Percentiles rank a stretch among this genome's conserved stretches.
Evolutionary conservation across 2,329 filamentous ascomycete genomes (phyloP).

Genomic region (Aspergillus bombycis): DNA sequence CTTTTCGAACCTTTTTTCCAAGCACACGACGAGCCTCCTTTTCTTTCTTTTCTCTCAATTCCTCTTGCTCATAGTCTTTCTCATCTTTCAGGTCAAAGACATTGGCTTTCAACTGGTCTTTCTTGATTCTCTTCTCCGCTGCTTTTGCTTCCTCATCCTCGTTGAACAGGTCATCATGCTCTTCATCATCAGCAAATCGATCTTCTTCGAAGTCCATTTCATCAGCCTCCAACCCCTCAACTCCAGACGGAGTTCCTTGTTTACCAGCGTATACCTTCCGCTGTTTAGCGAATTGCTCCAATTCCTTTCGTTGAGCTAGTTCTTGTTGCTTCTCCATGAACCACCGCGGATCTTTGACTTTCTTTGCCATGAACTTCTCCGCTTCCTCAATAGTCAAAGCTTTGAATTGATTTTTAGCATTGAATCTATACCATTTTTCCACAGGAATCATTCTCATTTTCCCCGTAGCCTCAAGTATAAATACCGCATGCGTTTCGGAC

Average conservation of each 20-base stretch:
- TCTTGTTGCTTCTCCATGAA: conserved; percentile 67
- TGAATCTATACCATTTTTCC: conserved; percentile 87
- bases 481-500: conserved; percentile 77
- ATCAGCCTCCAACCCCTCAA: conserved; percentile 61
- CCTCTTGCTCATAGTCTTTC: conserved; percentile 69
- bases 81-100: conserved; percentile 79
- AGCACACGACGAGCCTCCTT: conserved; percentile 70
- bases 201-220: conserved; percentile 72
- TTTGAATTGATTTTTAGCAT: conserved; percentile 64
- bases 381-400: conserved; percentile 80
- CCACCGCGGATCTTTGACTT: conserved; percentile 77
- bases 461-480: conserved; percentile 70
- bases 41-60: conserved; percentile 64
- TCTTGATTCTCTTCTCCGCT: conserved; percentile 71
- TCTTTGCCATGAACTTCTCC: conserved; percentile 80
- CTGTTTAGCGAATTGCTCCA: conserved; percentile 57
- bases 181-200: conserved; percentile 85
- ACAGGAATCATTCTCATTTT: conserved; percentile 85
- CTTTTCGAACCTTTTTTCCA: conserved; percentile 78
- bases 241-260: conserved; percentile 46
- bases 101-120: conserved; percentile 84
- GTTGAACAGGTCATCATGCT: conserved; percentile 75
- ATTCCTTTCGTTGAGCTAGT: conserved; percentile 58
- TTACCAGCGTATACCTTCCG: conserved; percentile 51
- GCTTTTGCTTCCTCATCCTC: conserved; percentile 80